Evolutionary conservation across 139 green algal genomes (phyloP).

Genomic region (Desmodesmus armatus): DNA sequence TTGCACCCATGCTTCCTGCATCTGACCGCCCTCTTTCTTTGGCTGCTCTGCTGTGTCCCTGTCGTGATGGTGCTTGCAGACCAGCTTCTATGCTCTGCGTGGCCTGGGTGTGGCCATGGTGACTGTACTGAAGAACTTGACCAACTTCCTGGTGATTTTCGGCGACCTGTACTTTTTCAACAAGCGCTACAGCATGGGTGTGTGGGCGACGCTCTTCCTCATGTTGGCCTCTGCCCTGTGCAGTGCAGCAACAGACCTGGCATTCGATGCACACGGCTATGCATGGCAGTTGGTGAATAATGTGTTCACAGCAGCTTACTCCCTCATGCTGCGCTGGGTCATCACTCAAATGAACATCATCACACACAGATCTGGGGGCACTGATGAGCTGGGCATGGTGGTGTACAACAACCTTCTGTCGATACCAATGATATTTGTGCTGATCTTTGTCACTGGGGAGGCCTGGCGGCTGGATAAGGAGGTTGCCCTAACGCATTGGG

Average conservation of each 20-base stretch:
- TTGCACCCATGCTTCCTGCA: too few species aligned
- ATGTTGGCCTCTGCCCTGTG: slow-evolving; percentile 83
- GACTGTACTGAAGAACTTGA: slow-evolving; percentile 94
- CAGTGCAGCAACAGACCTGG: slow-evolving; percentile 81
- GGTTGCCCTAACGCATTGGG: slow-evolving; percentile 56
- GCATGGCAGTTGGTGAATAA: slow-evolving; percentile 81
- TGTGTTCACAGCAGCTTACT: slow-evolving; percentile 81
- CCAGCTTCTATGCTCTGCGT: slow-evolving; percentile 80
- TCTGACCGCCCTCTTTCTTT: too few species aligned
- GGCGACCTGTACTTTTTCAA: slow-evolving; percentile 83
- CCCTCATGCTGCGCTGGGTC: slow-evolving; percentile 72
- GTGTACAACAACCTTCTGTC: slow-evolving; percentile 91
- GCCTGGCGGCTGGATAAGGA: slow-evolving; percentile 49
- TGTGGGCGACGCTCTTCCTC: slow-evolving; percentile 77
- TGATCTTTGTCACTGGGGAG: slow-evolving; percentile 74
- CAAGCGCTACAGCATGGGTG: slow-evolving; percentile 63
- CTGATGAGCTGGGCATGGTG: slow-evolving; percentile 82
- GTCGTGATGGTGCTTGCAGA: too few species aligned
- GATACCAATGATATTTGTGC: slow-evolving; percentile 73
- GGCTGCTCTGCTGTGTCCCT: too few species aligned
- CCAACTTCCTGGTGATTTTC: slow-evolving; percentile 84
- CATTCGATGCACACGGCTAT: slow-evolving; percentile 82
- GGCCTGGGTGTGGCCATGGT: slow-evolving; percentile 79
- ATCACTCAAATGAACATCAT: slow-evolving; percentile 60
- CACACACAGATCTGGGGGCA: slow-evolving; percentile 55